Evolutionary conservation across 441 rosid genomes (phyloP).

Genomic region (Mallotus repandus): DNA sequence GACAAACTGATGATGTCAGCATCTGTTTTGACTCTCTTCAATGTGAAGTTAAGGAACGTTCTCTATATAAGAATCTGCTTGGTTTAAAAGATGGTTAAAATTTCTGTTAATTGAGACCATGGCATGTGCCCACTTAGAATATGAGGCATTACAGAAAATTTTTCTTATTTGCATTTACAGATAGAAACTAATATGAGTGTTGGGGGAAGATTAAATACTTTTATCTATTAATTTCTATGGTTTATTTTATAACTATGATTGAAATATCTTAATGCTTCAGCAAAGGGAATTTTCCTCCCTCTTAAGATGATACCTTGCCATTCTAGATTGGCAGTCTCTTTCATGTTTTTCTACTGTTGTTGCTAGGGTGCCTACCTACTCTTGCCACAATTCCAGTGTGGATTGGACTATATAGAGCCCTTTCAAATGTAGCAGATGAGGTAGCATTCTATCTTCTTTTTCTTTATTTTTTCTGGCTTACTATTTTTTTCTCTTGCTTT

Average conservation of each 20-base stretch:
- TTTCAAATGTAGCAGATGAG: conserved; percentile 94
- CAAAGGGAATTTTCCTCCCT: background rate
- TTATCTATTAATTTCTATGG: background rate
- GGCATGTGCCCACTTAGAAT: background rate
- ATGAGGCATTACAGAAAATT: no score
- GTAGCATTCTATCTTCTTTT: conserved; percentile 30
- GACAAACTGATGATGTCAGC: background rate
- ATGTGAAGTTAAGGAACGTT: background rate
- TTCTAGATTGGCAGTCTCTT: background rate
- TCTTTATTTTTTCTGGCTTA: conserved; percentile 12
- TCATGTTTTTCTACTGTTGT: background rate
- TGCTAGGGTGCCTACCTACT: conserved; percentile 85
- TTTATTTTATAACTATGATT: no score
- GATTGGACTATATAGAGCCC: conserved; percentile 97
- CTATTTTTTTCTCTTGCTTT: background rate
- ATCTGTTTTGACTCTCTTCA: background rate
- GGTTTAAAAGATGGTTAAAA: background rate
- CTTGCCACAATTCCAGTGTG: conserved; percentile 96
- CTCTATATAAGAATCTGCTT: background rate
- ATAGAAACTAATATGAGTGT: background rate
- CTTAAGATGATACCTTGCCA: background rate
- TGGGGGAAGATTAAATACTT: background rate
- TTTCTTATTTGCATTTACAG: no score
- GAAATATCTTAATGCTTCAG: no score
- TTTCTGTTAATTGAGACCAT: conserved; percentile 7